Evolutionary conservation across 2,329 filamentous ascomycete species (phyloP).

Genomic region (Tolypocladium pustulatum): DNA sequence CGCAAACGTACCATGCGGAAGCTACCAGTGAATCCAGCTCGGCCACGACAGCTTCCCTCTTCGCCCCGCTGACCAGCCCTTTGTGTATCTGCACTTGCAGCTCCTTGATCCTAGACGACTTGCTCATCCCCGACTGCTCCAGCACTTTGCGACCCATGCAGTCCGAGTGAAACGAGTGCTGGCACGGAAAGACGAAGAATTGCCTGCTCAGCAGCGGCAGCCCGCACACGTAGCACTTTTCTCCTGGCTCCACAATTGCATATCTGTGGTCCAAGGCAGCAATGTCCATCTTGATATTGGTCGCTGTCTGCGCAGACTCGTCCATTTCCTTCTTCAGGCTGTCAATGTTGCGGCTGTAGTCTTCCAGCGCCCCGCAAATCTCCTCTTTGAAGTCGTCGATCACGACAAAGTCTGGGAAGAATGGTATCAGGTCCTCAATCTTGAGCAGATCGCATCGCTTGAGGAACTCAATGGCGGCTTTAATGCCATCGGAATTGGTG

Average conservation of each 20-base stretch:
- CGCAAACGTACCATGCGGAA: constrained; percentile 61
- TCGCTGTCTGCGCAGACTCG: constrained; percentile 76
- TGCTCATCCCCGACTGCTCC: constrained; percentile 66
- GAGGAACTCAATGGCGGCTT: constrained; percentile 84
- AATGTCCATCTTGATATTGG: constrained; percentile 86
- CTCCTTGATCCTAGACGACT: constrained; percentile 71
- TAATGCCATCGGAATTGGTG: constrained; percentile 75
- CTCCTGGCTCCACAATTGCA: constrained; percentile 91
- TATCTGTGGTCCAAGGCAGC: constrained; percentile 77
- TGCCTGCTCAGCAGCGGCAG: constrained; percentile 79
- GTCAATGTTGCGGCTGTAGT: constrained; percentile 88
- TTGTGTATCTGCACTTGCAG: constrained; percentile 75
- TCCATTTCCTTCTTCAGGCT: constrained; percentile 89
- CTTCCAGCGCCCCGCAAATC: constrained; percentile 86
- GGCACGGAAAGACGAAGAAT: constrained; percentile 97
- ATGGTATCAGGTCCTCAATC: constrained; percentile 94
- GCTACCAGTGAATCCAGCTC: constrained; percentile 91
- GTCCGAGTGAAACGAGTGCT: constrained; percentile 95
- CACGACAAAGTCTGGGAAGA: constrained; percentile 97
- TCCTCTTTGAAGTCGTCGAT: constrained; percentile 99
- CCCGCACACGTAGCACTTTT: constrained; percentile 83
- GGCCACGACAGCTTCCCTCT: constrained; percentile 71
- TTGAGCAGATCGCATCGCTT: constrained; percentile 82
- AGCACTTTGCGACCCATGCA: constrained; percentile 81
- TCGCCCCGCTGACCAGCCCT: constrained; percentile 57